Percentiles rank a stretch among this genome's conserved stretches.
These are phyloP conservation scores for Tolypocladium endophyticum DNA, from an alignment of 2,329 filamentous ascomycete genomes.

Conservation along the genomic window DNA sequence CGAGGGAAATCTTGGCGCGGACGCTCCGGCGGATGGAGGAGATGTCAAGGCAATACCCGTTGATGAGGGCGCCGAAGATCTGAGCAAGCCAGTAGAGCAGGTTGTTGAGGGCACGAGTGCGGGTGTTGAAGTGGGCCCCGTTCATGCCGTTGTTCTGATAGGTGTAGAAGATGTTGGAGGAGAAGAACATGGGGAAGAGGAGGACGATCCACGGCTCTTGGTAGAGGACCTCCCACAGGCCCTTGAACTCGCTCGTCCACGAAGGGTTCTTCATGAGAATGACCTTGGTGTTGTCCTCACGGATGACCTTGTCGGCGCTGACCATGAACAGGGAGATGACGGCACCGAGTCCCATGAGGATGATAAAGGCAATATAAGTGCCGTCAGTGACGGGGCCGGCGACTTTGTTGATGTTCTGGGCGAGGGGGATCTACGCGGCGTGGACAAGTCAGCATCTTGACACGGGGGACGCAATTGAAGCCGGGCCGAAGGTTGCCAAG, in stretches of 20 bases:
- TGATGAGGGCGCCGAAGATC: slow-evolving; percentile 41
- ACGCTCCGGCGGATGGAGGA: slow-evolving; percentile 72
- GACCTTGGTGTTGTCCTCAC: slow-evolving; percentile 66
- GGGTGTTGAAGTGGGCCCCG: slow-evolving; percentile 41
- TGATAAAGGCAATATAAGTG: slow-evolving; percentile 80
- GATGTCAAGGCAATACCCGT: slow-evolving; percentile 43
- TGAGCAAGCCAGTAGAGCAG: slow-evolving; percentile 46
- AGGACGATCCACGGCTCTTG: slow-evolving; percentile 61
- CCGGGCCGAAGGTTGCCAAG: too few species aligned
- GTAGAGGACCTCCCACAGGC: slow-evolving; percentile 62
- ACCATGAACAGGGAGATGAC: slow-evolving; percentile 58
- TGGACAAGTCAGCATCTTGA: neutral
- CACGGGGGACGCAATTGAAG: neutral
- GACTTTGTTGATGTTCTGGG: slow-evolving; percentile 53
- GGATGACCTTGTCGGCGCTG: slow-evolving; percentile 62
- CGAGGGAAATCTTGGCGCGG: slow-evolving; percentile 53
- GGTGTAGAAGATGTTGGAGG: slow-evolving; percentile 44
- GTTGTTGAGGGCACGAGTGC: slow-evolving; percentile 43
- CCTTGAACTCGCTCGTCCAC: slow-evolving; percentile 68
- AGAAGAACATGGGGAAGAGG: slow-evolving; percentile 45
- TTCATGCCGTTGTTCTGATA: slow-evolving; percentile 51
- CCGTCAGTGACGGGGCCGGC: slow-evolving; percentile 52
- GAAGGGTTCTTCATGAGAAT: slow-evolving; percentile 87
- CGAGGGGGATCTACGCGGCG: slow-evolving; percentile 46
- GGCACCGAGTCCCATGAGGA: slow-evolving; percentile 69